Evolutionary conservation across 257 asterid species (phyloP), one percentile per base, ranked within the genome.

Genomic region (Gardenia jasminoides): DNA sequence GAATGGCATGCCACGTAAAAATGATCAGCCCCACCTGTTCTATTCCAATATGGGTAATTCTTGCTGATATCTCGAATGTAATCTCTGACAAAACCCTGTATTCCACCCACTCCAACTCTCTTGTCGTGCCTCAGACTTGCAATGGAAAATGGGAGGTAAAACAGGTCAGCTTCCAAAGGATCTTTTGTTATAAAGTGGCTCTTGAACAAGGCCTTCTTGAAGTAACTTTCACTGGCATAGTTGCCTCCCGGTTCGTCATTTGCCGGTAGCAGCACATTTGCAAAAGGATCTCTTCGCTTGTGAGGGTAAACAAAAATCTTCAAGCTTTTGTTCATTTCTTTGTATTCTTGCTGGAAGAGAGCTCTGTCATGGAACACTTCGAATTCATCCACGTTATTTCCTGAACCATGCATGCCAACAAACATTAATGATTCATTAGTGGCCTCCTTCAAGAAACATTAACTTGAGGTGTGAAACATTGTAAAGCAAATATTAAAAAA

Each of bases 1-100:
- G 98, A 95, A 72, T 95, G 98, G 65, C 99, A 95, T 1, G 96
- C 91, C 0, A 95, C 97, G 64, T 95, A 95, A 76, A 95, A 95
- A 50, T 95, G 98, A 36, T 95, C 97, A 13, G 96, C 98, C 46
- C 99, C 99, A 0, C 91, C 92, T 0, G 90, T 91, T 19, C 89
- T 76, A 74, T 96, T 96, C 99, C 99, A 96, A 30, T 80, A 96
- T 0, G 97, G 97, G 68, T 90, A 91, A 2, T 17, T 64, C 0
- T 65, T 77, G 69, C 96, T 90, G 15, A 96, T 84, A 24, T 90
- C 67, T 24, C 0, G 30, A 5, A 92, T 28, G 71, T 96, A 96
- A 39, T 83, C 62, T 58, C 52, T 87, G 5, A 93, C 47, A 48
- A 89, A 96, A 43, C 78, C 74, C 39, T 86, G 80, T 28, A 96